Evolutionary conservation across 192 early-diverging fungal species (phyloP), one percentile per base, ranked within the genome.

Genomic region (Rhizophlyctis rosea): DNA sequence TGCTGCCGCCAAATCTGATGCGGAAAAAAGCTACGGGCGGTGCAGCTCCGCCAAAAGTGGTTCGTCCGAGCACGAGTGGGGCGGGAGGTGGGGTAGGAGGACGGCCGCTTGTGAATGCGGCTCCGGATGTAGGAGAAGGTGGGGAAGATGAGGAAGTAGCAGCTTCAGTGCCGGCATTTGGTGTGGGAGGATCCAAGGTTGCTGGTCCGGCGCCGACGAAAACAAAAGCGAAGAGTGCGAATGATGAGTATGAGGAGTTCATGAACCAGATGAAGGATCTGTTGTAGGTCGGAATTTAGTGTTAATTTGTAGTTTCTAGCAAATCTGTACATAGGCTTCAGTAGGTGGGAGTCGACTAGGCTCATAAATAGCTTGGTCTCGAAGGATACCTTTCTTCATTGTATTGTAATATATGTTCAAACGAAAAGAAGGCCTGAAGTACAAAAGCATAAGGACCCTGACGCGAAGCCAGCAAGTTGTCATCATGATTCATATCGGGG

Each of bases 1-100:
- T 93, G 55, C 87, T 93, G 1, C 91, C 91, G 0, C 70, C 82
- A 16, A 70, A 80, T 2, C 61, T 91, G 32, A 64, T 79, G n/a
- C 59, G 78, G 54, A 86, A 83, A 66, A 76, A 79, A 62, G 66
- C 55, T 14, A n/a, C n/a, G n/a, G n/a, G n/a, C n/a, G n/a, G n/a
- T n/a, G 48, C 39, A 25, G 66, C 68, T 32, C 71, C 70, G 62
- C 52, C 27, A 51, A 29, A 49, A 56, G 64, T 14, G 7, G 44
- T 34, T n/a, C 11, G 32, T 24, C 28, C 28, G 61, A 21, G 47
- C 36, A 34, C 62, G 39, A 39, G 35, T 29, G 66, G 57, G 14
- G 70, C 62, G 1, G 57, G 80, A 24, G 61, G 78, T 25, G 76
- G 80, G 16, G 74, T 75, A 50, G 78, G 75, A 16, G 79, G 75